phyloP scores from a whole-genome alignment of 495 filamentous ascomycete species.

The Daldinia loculata region DNA sequence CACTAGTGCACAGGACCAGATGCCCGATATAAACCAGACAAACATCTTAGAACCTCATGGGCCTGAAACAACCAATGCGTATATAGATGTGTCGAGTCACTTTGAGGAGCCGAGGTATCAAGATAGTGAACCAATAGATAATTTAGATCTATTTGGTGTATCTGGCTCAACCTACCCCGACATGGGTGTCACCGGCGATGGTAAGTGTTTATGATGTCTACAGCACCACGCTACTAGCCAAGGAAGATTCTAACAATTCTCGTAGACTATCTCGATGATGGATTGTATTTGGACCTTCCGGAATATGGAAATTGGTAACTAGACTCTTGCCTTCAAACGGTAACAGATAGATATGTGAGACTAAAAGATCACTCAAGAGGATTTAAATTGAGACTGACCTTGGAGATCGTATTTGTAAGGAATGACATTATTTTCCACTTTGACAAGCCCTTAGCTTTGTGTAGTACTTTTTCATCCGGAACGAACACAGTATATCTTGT shows the following conservation, averaged over 20 bases:
- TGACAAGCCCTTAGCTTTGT: no score
- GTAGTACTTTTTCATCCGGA: no score
- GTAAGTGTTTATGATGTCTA: not conserved
- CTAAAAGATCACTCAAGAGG: not conserved
- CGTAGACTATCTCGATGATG: not conserved
- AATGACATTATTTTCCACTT: not conserved
- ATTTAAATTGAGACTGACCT: not conserved
- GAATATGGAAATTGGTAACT: not conserved
- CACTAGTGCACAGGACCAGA: not conserved
- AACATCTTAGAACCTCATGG: not conserved
- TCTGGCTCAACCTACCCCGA: not conserved
- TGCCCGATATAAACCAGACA: not conserved
- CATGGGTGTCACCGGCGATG: not conserved
- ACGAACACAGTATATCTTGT: no score
- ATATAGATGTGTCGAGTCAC: not conserved
- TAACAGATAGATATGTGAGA: not conserved
- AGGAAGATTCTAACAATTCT: not conserved
- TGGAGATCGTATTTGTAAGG: not conserved
- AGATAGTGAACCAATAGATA: not conserved
- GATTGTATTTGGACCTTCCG: not conserved
- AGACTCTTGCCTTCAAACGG: not conserved
- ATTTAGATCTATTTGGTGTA: not conserved
- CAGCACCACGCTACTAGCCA: not conserved
- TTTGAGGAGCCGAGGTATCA: not conserved
- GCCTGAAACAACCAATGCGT: not conserved